Evolutionary conservation across 1,139 yeast genomes (phyloP).

Genomic region (Trichomonascaceae sp.): DNA sequence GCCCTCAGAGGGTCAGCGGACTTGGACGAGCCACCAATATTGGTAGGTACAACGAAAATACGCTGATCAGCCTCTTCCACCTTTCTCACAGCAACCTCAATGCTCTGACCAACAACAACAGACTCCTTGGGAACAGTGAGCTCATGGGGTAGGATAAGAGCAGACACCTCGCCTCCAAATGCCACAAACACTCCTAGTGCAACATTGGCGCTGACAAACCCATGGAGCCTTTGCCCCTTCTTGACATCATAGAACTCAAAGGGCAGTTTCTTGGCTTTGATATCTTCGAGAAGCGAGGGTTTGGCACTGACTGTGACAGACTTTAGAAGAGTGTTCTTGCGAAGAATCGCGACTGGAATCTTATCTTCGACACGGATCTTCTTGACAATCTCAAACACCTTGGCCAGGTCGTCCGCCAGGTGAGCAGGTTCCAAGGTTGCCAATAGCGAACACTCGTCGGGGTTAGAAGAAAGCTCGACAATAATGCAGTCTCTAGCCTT

Average conservation of each 20-base stretch:
- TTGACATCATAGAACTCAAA: constrained; percentile 43
- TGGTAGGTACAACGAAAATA: background rate
- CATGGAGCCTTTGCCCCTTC: constrained; percentile 35
- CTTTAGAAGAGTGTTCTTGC: constrained; percentile 49
- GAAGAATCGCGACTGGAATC: constrained; percentile 51
- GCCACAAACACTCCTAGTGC: constrained; percentile 66
- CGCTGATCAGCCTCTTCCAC: background rate
- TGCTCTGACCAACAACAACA: constrained; percentile 40
- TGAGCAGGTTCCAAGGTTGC: constrained; percentile 30
- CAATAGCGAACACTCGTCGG: constrained; percentile 60
- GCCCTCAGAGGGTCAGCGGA: background rate
- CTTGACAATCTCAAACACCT: constrained; percentile 30
- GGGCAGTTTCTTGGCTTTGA: constrained; percentile 44
- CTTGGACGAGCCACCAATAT: background rate
- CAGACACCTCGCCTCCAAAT: constrained; percentile 71
- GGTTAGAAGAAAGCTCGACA: constrained; percentile 45
- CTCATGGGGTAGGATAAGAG: constrained; percentile 68
- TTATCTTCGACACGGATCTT: constrained; percentile 70
- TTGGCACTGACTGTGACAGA: constrained; percentile 54
- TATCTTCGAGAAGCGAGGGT: constrained; percentile 53
- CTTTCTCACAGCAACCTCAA: constrained; percentile 23
- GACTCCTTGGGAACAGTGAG: constrained; percentile 33
- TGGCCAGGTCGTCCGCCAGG: constrained; percentile 38
- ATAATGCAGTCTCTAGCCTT: constrained; percentile 53
- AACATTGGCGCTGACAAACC: constrained; percentile 69